These are phyloP conservation scores for Vitis riparia DNA, from an alignment of 164 flowering plant species.

Conservation along the genomic window DNA sequence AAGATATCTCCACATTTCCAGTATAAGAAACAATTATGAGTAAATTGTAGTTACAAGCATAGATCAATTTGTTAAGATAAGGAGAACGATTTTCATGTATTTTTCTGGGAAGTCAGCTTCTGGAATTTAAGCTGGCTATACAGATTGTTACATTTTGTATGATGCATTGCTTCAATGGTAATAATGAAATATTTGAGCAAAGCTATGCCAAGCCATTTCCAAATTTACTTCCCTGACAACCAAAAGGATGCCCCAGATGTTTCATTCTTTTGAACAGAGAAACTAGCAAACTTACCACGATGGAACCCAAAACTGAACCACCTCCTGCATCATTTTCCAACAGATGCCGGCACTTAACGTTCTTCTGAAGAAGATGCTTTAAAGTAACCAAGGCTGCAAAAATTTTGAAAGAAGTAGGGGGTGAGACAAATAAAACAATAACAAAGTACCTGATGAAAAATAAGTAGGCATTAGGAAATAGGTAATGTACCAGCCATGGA, in stretches of 20 bases:
- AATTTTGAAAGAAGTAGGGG: neutral
- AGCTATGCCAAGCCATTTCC: too few species aligned
- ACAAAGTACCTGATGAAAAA: neutral
- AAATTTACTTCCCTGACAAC: neutral
- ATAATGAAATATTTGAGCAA: neutral
- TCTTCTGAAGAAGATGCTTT: slow-evolving; percentile 82
- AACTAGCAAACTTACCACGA: slow-evolving; percentile 56
- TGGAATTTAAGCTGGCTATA: neutral
- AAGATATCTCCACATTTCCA: too few species aligned
- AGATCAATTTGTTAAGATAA: too few species aligned
- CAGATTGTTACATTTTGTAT: neutral
- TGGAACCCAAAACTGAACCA: slow-evolving; percentile 85
- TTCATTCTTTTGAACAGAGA: too few species aligned
- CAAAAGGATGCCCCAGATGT: too few species aligned
- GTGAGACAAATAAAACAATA: neutral
- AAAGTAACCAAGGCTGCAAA: slow-evolving; percentile 81
- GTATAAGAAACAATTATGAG: too few species aligned
- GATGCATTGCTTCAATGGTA: neutral
- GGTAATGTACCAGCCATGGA: slow-evolving; percentile 73
- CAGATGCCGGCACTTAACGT: slow-evolving; percentile 78
- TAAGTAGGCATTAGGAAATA: neutral
- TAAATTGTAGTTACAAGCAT: too few species aligned
- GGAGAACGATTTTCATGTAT: too few species aligned
- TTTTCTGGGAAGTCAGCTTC: neutral
- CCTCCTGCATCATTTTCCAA: slow-evolving; percentile 96